phyloP scores from a whole-genome alignment of 108 stramenopile genomes.

The Conticribra guillardii region DNA sequence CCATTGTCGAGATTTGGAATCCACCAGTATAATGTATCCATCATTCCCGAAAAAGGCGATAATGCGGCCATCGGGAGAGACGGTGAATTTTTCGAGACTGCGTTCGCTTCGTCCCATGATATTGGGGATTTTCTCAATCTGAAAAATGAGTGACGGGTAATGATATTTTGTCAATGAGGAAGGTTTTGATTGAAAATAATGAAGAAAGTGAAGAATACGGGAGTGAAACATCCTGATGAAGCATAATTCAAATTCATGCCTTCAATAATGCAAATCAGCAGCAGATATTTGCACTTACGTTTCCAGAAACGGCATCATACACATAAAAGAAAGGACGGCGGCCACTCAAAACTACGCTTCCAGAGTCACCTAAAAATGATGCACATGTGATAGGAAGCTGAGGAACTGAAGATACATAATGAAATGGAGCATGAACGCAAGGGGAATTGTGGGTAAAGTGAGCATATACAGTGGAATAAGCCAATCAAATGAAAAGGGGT shows the following conservation, averaged over 20 bases:
- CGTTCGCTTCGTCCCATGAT: constrained; percentile 82
- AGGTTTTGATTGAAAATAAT: no score
- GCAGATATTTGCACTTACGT: no score
- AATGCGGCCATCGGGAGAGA: constrained; percentile 80
- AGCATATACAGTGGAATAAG: no score
- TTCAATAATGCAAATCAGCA: no score
- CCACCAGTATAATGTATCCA: constrained; percentile 91
- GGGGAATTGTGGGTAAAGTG: no score
- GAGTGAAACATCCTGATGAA: no score
- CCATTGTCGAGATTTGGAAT: constrained; percentile 82
- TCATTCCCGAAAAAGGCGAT: constrained; percentile 94
- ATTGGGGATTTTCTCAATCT: constrained; percentile 62
- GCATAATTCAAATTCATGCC: no score
- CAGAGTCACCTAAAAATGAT: constrained; percentile 74
- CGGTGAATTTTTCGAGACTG: constrained; percentile 81
- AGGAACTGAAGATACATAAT: constrained; percentile 56
- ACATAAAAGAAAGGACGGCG: constrained; percentile 92
- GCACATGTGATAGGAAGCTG: constrained; percentile 92
- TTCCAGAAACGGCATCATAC: constrained; percentile 89
- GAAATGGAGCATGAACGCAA: no score
- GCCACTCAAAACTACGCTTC: constrained; percentile 84
- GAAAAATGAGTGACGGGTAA: no score
- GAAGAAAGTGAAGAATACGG: no score
- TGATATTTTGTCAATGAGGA: no score
- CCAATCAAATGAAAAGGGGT: no score